phyloP scores from a whole-genome alignment of 805 yeast genomes.

The Yamadazyma olivae region DNA sequence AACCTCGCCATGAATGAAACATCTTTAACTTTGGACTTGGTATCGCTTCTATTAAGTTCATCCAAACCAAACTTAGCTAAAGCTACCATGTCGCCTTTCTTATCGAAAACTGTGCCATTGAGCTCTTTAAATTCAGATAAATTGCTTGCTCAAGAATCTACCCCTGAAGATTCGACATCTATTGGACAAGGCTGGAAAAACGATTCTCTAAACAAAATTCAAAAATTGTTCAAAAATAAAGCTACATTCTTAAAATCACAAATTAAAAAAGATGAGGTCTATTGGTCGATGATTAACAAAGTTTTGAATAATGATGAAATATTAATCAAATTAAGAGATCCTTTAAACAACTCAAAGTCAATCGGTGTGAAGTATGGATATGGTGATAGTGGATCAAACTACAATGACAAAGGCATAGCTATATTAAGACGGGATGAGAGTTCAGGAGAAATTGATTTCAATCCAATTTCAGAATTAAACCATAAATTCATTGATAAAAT shows the following conservation, averaged over 20 bases:
- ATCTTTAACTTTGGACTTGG: slow-evolving; percentile 81
- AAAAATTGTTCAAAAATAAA: slow-evolving; percentile 49
- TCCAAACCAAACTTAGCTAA: slow-evolving; percentile 83
- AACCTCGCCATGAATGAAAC: slow-evolving; percentile 82
- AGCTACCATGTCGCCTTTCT: slow-evolving; percentile 82
- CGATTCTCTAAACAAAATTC: slow-evolving; percentile 58
- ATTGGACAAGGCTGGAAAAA: slow-evolving; percentile 84
- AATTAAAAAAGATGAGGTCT: slow-evolving; percentile 57
- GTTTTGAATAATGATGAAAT: slow-evolving; percentile 53
- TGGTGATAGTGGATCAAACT: slow-evolving; percentile 85
- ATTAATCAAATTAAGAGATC: slow-evolving; percentile 63
- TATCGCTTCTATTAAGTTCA: slow-evolving; percentile 76
- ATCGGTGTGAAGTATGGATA: slow-evolving; percentile 88
- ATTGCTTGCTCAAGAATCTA: slow-evolving; percentile 20
- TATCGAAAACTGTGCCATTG: slow-evolving; percentile 68
- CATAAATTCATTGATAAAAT: slow-evolving; percentile 33
- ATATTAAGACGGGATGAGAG: slow-evolving; percentile 49
- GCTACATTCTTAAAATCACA: slow-evolving; percentile 51
- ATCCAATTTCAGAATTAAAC: slow-evolving; percentile 22
- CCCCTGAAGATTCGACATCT: slow-evolving; percentile 20
- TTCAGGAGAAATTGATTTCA: slow-evolving; percentile 32
- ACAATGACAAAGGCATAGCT: slow-evolving; percentile 73
- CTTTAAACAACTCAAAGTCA: slow-evolving; percentile 42
- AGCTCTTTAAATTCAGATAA: slow-evolving; percentile 65
- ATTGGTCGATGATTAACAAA: slow-evolving; percentile 58